Evolutionary conservation across 805 yeast genomes (phyloP).

Genomic region (Barnettozyma wickerhamii): DNA sequence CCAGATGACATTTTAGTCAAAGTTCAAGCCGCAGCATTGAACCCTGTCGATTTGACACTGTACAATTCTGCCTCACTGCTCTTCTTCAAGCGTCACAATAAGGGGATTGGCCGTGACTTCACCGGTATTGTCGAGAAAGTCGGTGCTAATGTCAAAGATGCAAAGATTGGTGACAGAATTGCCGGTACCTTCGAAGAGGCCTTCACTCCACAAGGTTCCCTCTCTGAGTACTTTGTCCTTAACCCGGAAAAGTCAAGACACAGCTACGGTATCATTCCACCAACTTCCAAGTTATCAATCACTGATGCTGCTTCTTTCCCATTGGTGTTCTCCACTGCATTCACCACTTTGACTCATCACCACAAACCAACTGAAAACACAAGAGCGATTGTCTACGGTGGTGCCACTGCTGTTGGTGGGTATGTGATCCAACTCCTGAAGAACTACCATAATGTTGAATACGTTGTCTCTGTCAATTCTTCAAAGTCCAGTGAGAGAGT

Average conservation of each 20-base stretch:
- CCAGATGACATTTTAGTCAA: slow-evolving; percentile 41
- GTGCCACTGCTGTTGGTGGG: slow-evolving; percentile 66
- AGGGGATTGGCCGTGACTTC: slow-evolving; percentile 47
- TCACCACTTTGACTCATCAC: slow-evolving; percentile 28
- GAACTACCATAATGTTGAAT: slow-evolving; percentile 38
- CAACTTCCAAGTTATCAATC: slow-evolving; percentile 26
- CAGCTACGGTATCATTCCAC: slow-evolving; percentile 36
- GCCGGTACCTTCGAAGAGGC: slow-evolving; percentile 34
- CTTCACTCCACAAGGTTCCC: slow-evolving; percentile 34
- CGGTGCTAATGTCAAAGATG: slow-evolving; percentile 36
- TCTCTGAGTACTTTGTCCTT: slow-evolving; percentile 38
- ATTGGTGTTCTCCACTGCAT: slow-evolving; percentile 62
- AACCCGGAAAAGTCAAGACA: slow-evolving; percentile 7
- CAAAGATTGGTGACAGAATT: slow-evolving; percentile 51
- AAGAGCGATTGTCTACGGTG: slow-evolving; percentile 64
- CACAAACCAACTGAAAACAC: slow-evolving; percentile 38
- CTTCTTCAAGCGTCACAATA: slow-evolving; percentile 19
- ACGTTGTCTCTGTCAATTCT: slow-evolving; percentile 56
- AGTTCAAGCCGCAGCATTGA: slow-evolving; percentile 45
- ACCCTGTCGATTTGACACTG: slow-evolving; percentile 57
- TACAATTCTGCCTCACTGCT: slow-evolving; percentile 14
- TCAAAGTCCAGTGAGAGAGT: slow-evolving; percentile 41
- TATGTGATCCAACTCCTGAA: slow-evolving; percentile 54
- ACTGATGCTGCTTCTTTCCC: slow-evolving; percentile 62
- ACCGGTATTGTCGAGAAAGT: slow-evolving; percentile 51